Conservation (phyloP, 352 stramenopile genomes). For the Hyaloperonospora arabidopsidis region DNA sequence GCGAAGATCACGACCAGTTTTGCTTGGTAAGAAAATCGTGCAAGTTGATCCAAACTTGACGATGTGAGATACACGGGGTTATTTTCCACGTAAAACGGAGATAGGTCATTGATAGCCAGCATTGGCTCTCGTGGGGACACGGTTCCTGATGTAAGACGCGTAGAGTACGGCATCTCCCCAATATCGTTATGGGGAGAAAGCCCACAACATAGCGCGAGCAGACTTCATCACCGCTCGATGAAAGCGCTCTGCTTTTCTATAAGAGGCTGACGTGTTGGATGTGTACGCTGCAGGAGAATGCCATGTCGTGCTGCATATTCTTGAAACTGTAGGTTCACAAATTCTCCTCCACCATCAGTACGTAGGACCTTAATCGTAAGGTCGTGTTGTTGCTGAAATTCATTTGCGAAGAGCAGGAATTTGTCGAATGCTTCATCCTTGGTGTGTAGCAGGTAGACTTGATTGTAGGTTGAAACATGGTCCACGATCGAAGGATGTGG, state of each 20-base stretch:
- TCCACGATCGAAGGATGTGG: neutral
- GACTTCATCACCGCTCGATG: no score
- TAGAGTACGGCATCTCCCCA: neutral
- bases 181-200: neutral
- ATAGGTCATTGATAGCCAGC: neutral
- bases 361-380: constrained; percentile 1
- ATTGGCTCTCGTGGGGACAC: neutral
- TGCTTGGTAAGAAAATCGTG: neutral
- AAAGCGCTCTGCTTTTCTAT: neutral
- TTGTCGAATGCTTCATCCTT: constrained; percentile 6
- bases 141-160: constrained; percentile 4
- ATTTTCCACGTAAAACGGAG: neutral
- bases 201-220: no score
- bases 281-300: neutral
- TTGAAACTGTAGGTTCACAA: neutral
- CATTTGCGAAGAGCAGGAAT: constrained; percentile 3
- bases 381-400: constrained; percentile 10
- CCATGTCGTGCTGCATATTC: neutral
- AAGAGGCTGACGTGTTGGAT: neutral
- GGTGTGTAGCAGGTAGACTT: neutral
- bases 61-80: neutral
- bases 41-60: neutral
- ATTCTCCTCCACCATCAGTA: constrained; percentile 1
- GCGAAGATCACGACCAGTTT: neutral
- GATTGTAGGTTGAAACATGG: neutral